phyloP scores from a whole-genome alignment of 306 rosid genomes.

The Notholithocarpus densiflorus region DNA sequence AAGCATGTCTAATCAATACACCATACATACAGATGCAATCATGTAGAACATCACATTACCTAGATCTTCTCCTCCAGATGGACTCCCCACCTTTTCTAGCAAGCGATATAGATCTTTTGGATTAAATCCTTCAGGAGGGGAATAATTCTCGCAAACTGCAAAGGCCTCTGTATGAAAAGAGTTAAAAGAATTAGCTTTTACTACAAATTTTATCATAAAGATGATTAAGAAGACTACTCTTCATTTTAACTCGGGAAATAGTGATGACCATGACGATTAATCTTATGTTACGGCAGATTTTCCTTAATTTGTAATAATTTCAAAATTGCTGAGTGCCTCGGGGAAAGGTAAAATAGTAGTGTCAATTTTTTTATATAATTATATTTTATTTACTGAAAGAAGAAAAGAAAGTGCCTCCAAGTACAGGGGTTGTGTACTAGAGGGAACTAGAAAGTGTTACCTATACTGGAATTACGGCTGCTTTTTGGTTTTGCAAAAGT shows the following conservation, averaged over 20 bases:
- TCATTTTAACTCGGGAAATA: not conserved
- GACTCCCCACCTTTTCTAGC: slow-evolving; percentile 95
- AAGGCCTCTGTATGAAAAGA: slow-evolving; percentile 74
- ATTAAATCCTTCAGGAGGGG: slow-evolving; percentile 91
- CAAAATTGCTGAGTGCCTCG: not conserved
- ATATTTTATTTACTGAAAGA: too few relatives aligned
- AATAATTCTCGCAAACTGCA: slow-evolving; percentile 94
- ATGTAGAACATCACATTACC: slow-evolving; percentile 42
- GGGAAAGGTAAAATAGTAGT: slow-evolving; percentile 14
- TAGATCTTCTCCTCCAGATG: slow-evolving; percentile 81
- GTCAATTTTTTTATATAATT: slow-evolving; percentile 27
- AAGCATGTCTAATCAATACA: not conserved
- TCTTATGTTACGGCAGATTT: slow-evolving; percentile 8
- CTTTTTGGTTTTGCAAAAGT: slow-evolving; percentile 95
- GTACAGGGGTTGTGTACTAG: too few relatives aligned
- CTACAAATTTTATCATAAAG: not conserved
- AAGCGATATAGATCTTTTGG: slow-evolving; percentile 80
- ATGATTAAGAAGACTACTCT: not conserved
- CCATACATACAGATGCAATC: not conserved
- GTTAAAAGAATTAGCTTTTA: slow-evolving; percentile 13
- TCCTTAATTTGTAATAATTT: not conserved
- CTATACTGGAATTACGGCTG: slow-evolving; percentile 91
- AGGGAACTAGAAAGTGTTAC: slow-evolving; percentile 31
- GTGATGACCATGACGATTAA: not conserved
- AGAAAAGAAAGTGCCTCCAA: too few relatives aligned